phyloP scores from a whole-genome alignment of 345 rosid species.

The Hypericum androsaemum region DNA sequence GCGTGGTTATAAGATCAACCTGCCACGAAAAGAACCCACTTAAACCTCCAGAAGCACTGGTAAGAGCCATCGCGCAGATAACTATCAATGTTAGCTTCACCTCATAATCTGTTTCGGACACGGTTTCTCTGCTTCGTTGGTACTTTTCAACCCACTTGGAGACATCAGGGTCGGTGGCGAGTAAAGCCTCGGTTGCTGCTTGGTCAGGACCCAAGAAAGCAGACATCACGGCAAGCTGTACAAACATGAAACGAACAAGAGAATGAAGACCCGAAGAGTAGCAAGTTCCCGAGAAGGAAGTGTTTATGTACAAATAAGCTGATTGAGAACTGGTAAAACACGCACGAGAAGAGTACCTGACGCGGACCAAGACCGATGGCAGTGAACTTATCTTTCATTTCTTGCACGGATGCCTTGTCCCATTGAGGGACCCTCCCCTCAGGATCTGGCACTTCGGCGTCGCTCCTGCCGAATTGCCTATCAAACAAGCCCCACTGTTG shows the following conservation, averaged over 20 bases:
- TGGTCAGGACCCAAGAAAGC: constrained; percentile 96
- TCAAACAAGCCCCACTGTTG: constrained; percentile 86
- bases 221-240: constrained; percentile 84
- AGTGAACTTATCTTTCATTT: constrained; percentile 81
- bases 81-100: constrained; percentile 19
- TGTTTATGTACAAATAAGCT: not conserved
- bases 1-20: constrained; percentile 88
- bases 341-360: constrained; percentile 77
- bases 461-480: constrained; percentile 70
- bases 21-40: constrained; percentile 17
- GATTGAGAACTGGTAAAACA: not conserved
- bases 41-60: not conserved
- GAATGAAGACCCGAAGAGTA: constrained; percentile 7
- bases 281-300: no score
- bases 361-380: constrained; percentile 87
- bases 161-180: constrained; percentile 61
- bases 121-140: constrained; percentile 87
- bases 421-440: constrained; percentile 76
- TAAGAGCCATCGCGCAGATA: no score
- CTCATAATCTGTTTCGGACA: constrained; percentile 89
- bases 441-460: constrained; percentile 63
- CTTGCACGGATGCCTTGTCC: constrained; percentile 70
- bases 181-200: constrained; percentile 54
- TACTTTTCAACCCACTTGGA: constrained; percentile 79
- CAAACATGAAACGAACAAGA: constrained; percentile 11